phyloP scores from a whole-genome alignment of 2,329 filamentous ascomycete genomes.

The Tolypocladium guangdongense region DNA sequence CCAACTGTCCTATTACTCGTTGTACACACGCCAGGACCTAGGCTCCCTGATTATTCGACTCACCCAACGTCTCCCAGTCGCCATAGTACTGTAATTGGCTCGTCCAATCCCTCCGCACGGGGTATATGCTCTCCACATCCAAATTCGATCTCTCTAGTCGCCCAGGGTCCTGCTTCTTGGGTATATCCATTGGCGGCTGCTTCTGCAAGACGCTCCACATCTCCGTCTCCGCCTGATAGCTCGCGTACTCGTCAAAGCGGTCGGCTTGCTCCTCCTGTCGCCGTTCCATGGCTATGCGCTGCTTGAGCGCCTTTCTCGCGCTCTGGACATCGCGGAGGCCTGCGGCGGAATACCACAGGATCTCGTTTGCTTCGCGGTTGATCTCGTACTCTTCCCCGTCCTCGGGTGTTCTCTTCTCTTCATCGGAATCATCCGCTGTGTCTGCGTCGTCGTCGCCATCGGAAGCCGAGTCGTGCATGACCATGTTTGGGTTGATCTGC shows the following conservation, averaged over 20 bases:
- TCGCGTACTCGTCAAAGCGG: slow-evolving; percentile 26
- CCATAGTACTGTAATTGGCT: slow-evolving; percentile 21
- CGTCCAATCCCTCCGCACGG: slow-evolving; percentile 28
- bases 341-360: slow-evolving; percentile 28
- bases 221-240: slow-evolving; percentile 28
- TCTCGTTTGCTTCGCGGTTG: slow-evolving; percentile 28
- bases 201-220: slow-evolving; percentile 35
- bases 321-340: slow-evolving; percentile 25
- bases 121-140: slow-evolving; percentile 24
- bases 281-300: slow-evolving; percentile 29
- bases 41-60: background rate
- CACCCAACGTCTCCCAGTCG: slow-evolving; percentile 30
- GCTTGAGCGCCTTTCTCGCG: slow-evolving; percentile 24
- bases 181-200: slow-evolving; percentile 22
- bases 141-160: slow-evolving; percentile 15
- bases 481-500: background rate
- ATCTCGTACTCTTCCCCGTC: slow-evolving; percentile 20
- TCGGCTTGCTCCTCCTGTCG: slow-evolving; percentile 34
- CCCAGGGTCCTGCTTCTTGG: slow-evolving; percentile 18
- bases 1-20: background rate
- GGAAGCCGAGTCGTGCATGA: slow-evolving; percentile 1
- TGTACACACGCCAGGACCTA: background rate
- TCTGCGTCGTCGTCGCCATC: slow-evolving; percentile 10
- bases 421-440: slow-evolving; percentile 5
- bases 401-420: slow-evolving; percentile 7